Evolutionary conservation across 2,329 filamentous ascomycete species (phyloP), one percentile per base, ranked within the genome.

Genomic region (Paecilomyces variotii): DNA sequence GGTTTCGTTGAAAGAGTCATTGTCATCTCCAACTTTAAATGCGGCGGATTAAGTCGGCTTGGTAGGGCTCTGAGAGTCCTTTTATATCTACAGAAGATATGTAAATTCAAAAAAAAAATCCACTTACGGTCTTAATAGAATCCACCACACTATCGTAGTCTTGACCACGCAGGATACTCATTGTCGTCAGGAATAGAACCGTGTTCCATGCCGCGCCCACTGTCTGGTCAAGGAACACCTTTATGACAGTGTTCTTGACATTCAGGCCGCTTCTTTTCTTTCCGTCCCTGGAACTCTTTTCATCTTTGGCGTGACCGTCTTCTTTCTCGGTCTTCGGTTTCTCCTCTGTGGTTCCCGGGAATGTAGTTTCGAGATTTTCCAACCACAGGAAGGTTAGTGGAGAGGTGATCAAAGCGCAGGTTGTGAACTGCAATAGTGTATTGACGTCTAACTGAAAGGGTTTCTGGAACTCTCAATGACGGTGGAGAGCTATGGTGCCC

Each of bases 381-480:
- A 85, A 82, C 83, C 83, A 86, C 57, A 81, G 70, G 64, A 82
- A 84, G 62, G 83, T 84, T 55, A 83, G 78, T 5, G 83, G 83
- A 1, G 82, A 78, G 3, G 79, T 80, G 50, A 85, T 70, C 57
- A 85, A 68, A 2, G 81, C 76, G 56, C 82, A 77, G 39, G 78
- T 72, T 45, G 82, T 76, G 69, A 85, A 86, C 62, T 82, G 82
- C 24, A 82, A 66, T 50, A 85, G 74, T 28, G 79, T 76, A 30
- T 74, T 60, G 0, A 76, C 55, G 59, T 85, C 80, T 55, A 85
- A 72, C 35, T 70, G 63, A 53, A 82, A 76, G 7, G 78, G 72
- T 56, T 61, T 69, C 76, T 78, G 59, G 53, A 39, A 30, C 45
- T 19, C 34, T 11, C 10, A 54, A 9, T 4, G 25, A 7, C 6